These are phyloP conservation scores for Ilyonectria sp. DNA, from an alignment of 2,329 filamentous ascomycete species.

Conservation along the genomic window DNA sequence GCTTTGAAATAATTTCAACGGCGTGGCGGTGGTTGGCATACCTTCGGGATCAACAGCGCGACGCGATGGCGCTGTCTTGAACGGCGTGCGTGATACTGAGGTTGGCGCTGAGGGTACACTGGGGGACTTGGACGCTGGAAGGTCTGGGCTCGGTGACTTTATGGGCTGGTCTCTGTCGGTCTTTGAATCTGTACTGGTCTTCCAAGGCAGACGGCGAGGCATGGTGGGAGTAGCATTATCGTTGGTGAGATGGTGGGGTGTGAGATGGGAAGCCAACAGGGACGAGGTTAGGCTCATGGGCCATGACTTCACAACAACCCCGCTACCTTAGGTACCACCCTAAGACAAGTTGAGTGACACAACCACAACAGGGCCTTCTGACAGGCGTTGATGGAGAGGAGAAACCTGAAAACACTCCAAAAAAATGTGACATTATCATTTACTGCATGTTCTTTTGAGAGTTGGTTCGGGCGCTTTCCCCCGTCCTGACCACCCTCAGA, in stretches of 20 bases:
- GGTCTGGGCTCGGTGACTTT: constrained; percentile 29
- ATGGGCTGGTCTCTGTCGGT: constrained; percentile 21
- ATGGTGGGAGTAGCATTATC: constrained; percentile 50
- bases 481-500: too few relatives aligned
- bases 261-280: neutral
- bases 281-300: too few relatives aligned
- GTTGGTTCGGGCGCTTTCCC: too few relatives aligned
- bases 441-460: too few relatives aligned
- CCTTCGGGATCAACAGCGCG: constrained; percentile 45
- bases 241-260: constrained; percentile 7
- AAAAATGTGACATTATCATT: too few relatives aligned
- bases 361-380: too few relatives aligned
- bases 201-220: constrained; percentile 69
- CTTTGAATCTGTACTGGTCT: constrained; percentile 46
- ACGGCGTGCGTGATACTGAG: constrained; percentile 19
- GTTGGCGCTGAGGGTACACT: constrained; percentile 11
- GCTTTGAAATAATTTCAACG: neutral
- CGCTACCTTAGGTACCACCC: too few relatives aligned
- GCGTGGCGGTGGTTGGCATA: constrained; percentile 31
- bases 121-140: constrained; percentile 19
- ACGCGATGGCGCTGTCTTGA: constrained; percentile 38
- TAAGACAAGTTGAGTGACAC: too few relatives aligned
- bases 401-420: too few relatives aligned
- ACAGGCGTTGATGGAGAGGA: too few relatives aligned
- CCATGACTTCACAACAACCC: too few relatives aligned